Percentiles rank a stretch among this genome's conserved stretches.
phyloP scores from a whole-genome alignment of 2,329 filamentous ascomycete genomes.

The Aureobasidium sp. region DNA sequence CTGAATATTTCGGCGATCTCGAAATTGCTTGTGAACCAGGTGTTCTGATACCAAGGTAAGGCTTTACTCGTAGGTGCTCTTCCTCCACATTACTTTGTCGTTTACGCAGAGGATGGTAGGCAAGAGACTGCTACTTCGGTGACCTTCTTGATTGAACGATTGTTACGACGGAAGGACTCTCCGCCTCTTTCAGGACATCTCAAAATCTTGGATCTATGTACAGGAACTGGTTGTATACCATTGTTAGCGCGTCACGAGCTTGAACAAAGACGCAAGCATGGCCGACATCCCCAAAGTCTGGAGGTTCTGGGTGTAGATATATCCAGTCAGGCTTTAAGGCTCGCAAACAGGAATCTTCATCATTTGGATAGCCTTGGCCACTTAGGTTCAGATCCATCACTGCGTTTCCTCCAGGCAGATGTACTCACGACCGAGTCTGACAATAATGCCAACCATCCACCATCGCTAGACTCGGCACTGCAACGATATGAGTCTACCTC shows the following conservation, averaged over 20 bases:
- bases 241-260: constrained; percentile 65
- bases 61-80: not conserved
- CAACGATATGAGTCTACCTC: not conserved
- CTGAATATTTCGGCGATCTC: constrained; percentile 78
- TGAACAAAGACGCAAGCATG: constrained; percentile 21
- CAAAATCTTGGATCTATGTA: constrained; percentile 76
- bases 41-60: constrained; percentile 75
- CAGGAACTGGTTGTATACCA: constrained; percentile 84
- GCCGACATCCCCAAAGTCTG: constrained; percentile 26
- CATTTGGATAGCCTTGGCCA: not conserved
- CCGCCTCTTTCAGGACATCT: constrained; percentile 29
- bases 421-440: constrained; percentile 21
- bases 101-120: constrained; percentile 24
- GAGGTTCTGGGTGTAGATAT: constrained; percentile 67
- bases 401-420: constrained; percentile 30
- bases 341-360: constrained; percentile 56
- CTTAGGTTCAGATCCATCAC: too few relatives aligned
- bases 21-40: constrained; percentile 69
- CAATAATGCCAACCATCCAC: not conserved
- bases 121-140: constrained; percentile 41
- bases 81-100: not conserved
- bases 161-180: constrained; percentile 21
- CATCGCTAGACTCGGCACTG: not conserved
- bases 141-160: constrained; percentile 26
- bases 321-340: constrained; percentile 54